These are phyloP conservation scores for Salix dunnii DNA, from an alignment of 345 rosid species.

Conservation along the genomic window DNA sequence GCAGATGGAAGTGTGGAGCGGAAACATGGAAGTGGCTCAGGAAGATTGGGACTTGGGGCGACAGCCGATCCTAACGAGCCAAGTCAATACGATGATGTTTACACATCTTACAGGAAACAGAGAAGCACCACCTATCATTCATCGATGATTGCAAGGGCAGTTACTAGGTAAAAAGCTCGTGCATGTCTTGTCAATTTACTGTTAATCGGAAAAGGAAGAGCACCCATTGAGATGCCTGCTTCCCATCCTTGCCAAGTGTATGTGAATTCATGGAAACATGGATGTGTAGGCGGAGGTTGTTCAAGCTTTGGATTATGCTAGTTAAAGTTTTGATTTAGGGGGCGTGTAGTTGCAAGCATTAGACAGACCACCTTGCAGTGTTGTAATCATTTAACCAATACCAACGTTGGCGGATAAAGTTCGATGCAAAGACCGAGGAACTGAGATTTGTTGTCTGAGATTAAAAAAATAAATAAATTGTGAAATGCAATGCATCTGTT, in stretches of 20 bases:
- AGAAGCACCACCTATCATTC: slow-evolving; percentile 85
- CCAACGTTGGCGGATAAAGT: neutral
- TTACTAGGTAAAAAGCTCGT: slow-evolving; percentile 38
- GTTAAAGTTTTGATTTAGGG: neutral
- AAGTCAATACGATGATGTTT: slow-evolving; percentile 91
- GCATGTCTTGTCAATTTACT: neutral
- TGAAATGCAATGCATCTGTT: no score
- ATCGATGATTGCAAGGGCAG: slow-evolving; percentile 89
- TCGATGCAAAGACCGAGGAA: neutral
- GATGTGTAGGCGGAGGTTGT: neutral
- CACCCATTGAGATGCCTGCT: neutral
- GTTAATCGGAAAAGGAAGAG: neutral
- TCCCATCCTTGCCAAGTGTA: neutral
- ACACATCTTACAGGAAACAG: slow-evolving; percentile 89
- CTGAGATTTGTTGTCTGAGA: neutral
- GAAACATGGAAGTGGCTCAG: slow-evolving; percentile 65
- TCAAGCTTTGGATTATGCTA: neutral
- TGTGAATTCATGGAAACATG: neutral
- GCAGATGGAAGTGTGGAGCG: slow-evolving; percentile 78
- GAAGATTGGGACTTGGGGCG: slow-evolving; percentile 82
- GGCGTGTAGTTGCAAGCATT: neutral
- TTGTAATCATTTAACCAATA: neutral
- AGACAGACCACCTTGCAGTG: neutral
- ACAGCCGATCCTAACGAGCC: slow-evolving; percentile 82
- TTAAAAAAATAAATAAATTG: no score